Conservation (phyloP, 441 rosid species). For the Adansonia gregorii region DNA sequence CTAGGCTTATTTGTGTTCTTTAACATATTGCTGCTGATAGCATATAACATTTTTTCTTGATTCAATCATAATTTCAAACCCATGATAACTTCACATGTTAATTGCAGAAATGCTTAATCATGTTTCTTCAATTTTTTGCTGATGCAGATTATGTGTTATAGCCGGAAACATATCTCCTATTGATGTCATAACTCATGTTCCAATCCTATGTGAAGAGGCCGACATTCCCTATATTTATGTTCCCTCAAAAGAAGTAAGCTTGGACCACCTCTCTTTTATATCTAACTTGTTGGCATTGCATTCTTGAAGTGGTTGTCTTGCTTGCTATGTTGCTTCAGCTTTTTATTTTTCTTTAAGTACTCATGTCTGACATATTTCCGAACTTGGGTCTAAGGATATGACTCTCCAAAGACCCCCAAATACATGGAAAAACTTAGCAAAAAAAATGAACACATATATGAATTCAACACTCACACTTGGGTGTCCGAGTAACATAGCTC, state of each 20-base stretch:
- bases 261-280: neutral
- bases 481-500: too few relatives aligned
- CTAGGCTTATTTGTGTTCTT: neutral
- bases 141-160: constrained; percentile 56
- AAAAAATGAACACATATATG: too few relatives aligned
- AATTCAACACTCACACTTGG: too few relatives aligned
- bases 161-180: constrained; percentile 55
- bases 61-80: neutral
- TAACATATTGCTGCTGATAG: neutral
- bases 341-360: too few relatives aligned
- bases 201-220: constrained; percentile 70
- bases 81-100: neutral
- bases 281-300: neutral
- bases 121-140: constrained; percentile 20
- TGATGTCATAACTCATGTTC: constrained; percentile 96
- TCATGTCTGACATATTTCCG: too few relatives aligned
- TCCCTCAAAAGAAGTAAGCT: constrained; percentile 84
- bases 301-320: neutral
- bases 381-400: too few relatives aligned
- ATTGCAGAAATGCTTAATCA: neutral
- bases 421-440: too few relatives aligned
- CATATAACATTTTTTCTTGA: neutral
- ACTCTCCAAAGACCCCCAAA: too few relatives aligned
- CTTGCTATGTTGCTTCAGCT: neutral
- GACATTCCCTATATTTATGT: constrained; percentile 84